Base-by-base conservation (phyloP, 179 eudicot genomes). In the Heliamphora pulchella region DNA sequence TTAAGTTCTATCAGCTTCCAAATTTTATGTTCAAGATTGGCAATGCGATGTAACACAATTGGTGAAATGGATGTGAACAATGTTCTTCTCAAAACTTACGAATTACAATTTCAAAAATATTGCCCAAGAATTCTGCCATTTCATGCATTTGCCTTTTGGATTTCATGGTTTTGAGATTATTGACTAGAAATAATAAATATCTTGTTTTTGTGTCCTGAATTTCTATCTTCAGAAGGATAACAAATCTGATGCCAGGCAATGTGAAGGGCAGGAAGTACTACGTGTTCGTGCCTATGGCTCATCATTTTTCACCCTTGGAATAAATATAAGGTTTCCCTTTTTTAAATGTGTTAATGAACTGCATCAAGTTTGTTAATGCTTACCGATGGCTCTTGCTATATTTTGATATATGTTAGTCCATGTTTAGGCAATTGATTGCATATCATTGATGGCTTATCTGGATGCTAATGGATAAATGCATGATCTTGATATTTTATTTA, bases 241-340 rank as follows among this genome's bases (percentile, higher is more conserved):
- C 59, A 86, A 75, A 78, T 78, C 64, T 58, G 75, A 69, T 82
- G 82, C 81, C 74, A 81, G 69, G 78, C 85, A 88, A 59, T 87
- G 87, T 75, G 91, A 90, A 76, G 96, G 93, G 69, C 92, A 91
- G 85, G 97, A 96, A 86, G 97, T 94, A 77, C 83, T 96, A 55
- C 86, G 85, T 77, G 94, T 94, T 82, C 98, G 99, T 80, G 99
- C 99, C 73, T 92, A 91, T 85, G 98, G 97, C 81, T 91, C 97
- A 79, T 91, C 93, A 75, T 96, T 89, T 87, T 90, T 92, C 84
- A 89, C 91, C 58, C 93, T 96, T 82, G 98, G 98, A 82, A 94
- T 96, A 83, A 92, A 89, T 85, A 90, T 94, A 87, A 91, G 99
- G 99, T 96, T 76, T 88, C 50, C 62, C 63, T 76, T 78, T 77